phyloP scores from a whole-genome alignment of 148 eudicot genomes.

The Simmondsia chinensis region DNA sequence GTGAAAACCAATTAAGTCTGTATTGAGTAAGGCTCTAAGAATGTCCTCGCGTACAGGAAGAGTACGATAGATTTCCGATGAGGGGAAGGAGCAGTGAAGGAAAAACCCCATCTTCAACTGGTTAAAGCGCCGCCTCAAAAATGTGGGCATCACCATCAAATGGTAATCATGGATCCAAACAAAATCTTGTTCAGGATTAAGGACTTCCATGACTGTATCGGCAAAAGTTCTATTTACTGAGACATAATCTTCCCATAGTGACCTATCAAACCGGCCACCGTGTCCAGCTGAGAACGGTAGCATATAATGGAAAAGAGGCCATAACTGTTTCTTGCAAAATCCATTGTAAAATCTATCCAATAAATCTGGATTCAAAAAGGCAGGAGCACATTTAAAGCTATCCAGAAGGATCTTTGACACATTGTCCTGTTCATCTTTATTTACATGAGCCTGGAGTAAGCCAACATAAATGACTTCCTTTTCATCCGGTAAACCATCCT shows the following conservation, averaged over 20 bases:
- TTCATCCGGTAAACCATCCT: slow-evolving; percentile 32
- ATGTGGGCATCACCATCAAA: slow-evolving; percentile 35
- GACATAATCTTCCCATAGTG: slow-evolving; percentile 42
- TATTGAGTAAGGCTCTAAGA: slow-evolving; percentile 30
- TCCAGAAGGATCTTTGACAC: slow-evolving; percentile 31
- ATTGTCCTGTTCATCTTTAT: slow-evolving; percentile 30
- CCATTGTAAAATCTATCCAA: slow-evolving; percentile 24
- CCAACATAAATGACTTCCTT: slow-evolving; percentile 38
- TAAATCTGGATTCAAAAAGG: slow-evolving; percentile 24
- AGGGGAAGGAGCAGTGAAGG: slow-evolving; percentile 36
- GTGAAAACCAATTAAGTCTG: slow-evolving; percentile 39
- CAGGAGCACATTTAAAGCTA: slow-evolving; percentile 30
- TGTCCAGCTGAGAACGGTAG: slow-evolving; percentile 26
- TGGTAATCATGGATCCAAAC: slow-evolving; percentile 46
- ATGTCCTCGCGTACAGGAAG: slow-evolving; percentile 39
- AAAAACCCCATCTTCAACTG: slow-evolving; percentile 40
- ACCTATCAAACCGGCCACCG: slow-evolving; percentile 37
- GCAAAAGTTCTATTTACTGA: slow-evolving; percentile 33
- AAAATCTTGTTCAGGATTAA: slow-evolving; percentile 33
- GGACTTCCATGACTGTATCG: slow-evolving; percentile 34
- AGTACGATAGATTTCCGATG: slow-evolving; percentile 32
- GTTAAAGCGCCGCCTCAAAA: slow-evolving; percentile 29
- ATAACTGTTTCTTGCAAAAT: slow-evolving; percentile 37
- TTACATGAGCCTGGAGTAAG: slow-evolving; percentile 24
- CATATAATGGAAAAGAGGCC: slow-evolving; percentile 45